These are phyloP conservation scores for Cryphonectria nitschkei DNA, from an alignment of 2,329 filamentous ascomycete genomes.

Conservation along the genomic window DNA sequence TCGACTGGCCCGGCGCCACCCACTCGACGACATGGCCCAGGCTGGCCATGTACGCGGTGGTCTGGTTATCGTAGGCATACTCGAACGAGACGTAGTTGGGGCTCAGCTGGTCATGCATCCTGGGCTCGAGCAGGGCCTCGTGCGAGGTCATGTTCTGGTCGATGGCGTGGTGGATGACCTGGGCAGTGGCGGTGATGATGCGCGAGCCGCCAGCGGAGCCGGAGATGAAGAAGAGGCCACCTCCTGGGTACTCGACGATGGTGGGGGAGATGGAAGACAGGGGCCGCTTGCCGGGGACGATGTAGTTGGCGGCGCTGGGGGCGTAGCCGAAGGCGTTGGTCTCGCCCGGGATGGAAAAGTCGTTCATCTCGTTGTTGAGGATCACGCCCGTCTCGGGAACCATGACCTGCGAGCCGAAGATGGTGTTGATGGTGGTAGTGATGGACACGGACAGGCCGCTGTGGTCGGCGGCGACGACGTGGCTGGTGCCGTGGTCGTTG, in stretches of 20 bases:
- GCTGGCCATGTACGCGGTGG: slow-evolving; percentile 63
- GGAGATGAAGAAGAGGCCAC: slow-evolving; percentile 67
- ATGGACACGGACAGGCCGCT: slow-evolving; percentile 74
- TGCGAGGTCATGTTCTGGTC: slow-evolving; percentile 63
- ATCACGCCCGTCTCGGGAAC: slow-evolving; percentile 83
- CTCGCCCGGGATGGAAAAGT: slow-evolving; percentile 76
- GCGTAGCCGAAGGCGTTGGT: slow-evolving; percentile 78
- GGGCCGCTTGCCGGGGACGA: slow-evolving; percentile 76
- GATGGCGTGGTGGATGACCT: slow-evolving; percentile 73
- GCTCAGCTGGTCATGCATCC: slow-evolving; percentile 82
- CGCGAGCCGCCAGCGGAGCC: slow-evolving; percentile 81
- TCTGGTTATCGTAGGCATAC: slow-evolving; percentile 66
- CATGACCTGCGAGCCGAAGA: slow-evolving; percentile 76
- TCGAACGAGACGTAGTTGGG: slow-evolving; percentile 73
- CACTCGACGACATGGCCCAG: slow-evolving; percentile 74
- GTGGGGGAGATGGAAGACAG: slow-evolving; percentile 77
- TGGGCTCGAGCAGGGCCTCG: slow-evolving; percentile 66
- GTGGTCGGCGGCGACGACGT: slow-evolving; percentile 69
- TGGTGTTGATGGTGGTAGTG: slow-evolving; percentile 80
- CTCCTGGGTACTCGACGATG: slow-evolving; percentile 48
- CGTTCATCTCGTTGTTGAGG: slow-evolving; percentile 67
- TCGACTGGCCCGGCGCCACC: slow-evolving; percentile 65
- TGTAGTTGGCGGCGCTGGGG: slow-evolving; percentile 74
- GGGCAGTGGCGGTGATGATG: slow-evolving; percentile 80
- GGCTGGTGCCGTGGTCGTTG: slow-evolving; percentile 69